Evolutionary conservation across 345 rosid species (phyloP).

Genomic region (Citrus hindsii): DNA sequence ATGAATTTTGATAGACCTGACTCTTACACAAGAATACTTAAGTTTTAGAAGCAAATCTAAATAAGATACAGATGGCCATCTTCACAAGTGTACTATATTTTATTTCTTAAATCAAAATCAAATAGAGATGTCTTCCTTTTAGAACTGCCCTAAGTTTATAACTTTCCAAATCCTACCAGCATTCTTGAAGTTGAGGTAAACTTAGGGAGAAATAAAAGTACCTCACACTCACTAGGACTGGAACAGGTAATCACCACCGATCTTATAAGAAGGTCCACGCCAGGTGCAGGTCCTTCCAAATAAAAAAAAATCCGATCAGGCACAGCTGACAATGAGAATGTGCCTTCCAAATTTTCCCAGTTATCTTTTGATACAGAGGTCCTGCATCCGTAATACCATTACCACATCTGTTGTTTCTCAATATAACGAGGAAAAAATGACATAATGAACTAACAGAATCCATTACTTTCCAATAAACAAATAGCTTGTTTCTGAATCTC

Average conservation of each 20-base stretch:
- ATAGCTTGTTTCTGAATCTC: slow-evolving; percentile 47
- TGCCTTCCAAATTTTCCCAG: slow-evolving; percentile 81
- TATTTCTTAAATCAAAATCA: too few relatives aligned
- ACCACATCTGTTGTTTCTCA: background rate
- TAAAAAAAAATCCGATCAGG: slow-evolving; percentile 71
- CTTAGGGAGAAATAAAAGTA: slow-evolving; percentile 17
- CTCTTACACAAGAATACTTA: background rate
- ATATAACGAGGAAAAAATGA: background rate
- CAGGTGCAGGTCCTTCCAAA: slow-evolving; percentile 92
- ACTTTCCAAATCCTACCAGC: background rate
- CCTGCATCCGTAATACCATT: slow-evolving; percentile 37
- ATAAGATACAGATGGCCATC: background rate
- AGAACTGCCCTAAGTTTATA: background rate
- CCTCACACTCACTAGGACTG: slow-evolving; percentile 38
- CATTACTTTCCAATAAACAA: slow-evolving; percentile 76
- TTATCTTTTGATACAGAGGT: slow-evolving; percentile 51
- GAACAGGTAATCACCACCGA: slow-evolving; percentile 61
- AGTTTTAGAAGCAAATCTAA: background rate
- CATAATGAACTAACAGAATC: slow-evolving; percentile 8
- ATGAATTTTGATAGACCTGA: background rate
- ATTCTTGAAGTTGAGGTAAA: background rate
- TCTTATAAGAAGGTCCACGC: slow-evolving; percentile 66
- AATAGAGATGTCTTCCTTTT: background rate
- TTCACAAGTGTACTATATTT: too few relatives aligned
- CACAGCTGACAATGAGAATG: slow-evolving; percentile 55